Base-by-base conservation (phyloP, 2,329 filamentous ascomycete species). In the Stylonectria norvegica region DNA sequence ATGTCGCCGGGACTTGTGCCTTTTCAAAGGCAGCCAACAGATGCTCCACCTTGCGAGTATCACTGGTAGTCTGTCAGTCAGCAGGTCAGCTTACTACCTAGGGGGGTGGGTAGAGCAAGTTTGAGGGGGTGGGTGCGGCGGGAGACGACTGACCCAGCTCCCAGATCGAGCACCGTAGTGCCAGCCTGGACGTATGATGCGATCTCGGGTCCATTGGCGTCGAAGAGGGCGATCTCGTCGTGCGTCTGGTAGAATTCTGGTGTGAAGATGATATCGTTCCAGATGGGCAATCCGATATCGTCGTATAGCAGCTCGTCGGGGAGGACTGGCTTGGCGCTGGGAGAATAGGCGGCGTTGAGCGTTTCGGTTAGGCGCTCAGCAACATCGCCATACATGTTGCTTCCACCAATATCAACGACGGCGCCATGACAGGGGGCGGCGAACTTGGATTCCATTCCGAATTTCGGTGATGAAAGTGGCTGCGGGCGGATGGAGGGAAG, bases 271-370 rank as follows among this genome's bases (percentile, higher is more conserved):
- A 69, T 68, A 8, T 66, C 42, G 32, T 66, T 66, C 67, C 67
- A 69, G 44, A 68, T 65, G 5, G 52, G 48, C 34, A 68, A 52
- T 2, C 67, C 67, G 5, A 52, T 36, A 37, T 67, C 65, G 42
- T 65, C 56, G 44, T 69, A 69, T 32, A 69, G 52, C 27, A 67
- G 50, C 49, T 69, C 66, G 34, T 69, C 67, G 1, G 66, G 66
- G 20, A 69, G 54, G 2, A 55, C 58, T 12, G 57, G 55, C 40
- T 58, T 58, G 10, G 44, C 47, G 5, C 40, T 38, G 2, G 48
- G 39, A 15, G 58, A 48, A 38, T 56, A 57, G 4, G 50, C 38
- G 12, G 49, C 38, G 20, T 39, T 47, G 12, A 68, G 54, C 8
- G 51, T 47, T 3, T 52, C 40, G 11, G 49, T 43, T 19, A 68